Evolutionary conservation across 108 stramenopile species (phyloP).

Genomic region (Mayamaea pseudoterrestris): DNA sequence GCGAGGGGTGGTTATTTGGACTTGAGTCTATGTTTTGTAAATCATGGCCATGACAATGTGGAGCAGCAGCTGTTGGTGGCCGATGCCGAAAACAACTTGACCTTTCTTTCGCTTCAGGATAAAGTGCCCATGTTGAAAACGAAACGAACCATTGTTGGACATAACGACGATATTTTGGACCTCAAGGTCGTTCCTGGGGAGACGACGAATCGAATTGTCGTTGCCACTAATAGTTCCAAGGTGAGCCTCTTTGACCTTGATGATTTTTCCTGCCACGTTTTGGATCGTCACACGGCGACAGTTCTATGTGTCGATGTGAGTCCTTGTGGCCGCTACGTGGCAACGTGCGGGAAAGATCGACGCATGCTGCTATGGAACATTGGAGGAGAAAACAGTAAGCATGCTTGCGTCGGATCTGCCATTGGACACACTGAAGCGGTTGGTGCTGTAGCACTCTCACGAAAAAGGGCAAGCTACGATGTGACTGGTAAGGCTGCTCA

Average conservation of each 20-base stretch:
- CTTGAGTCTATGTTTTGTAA: neutral
- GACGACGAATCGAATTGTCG: conserved; percentile 50
- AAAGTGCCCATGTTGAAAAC: conserved; percentile 9
- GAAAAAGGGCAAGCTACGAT: conserved; percentile 64
- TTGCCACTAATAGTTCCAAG: conserved; percentile 91
- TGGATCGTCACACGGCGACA: conserved; percentile 90
- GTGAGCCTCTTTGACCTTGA: conserved; percentile 77
- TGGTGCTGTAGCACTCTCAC: conserved; percentile 64
- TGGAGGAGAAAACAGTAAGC: conserved; percentile 23
- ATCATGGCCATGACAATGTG: conserved; percentile 7
- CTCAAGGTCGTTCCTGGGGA: conserved; percentile 62
- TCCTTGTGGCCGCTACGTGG: conserved; percentile 80
- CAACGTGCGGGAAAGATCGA: conserved; percentile 87
- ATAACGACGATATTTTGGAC: conserved; percentile 91
- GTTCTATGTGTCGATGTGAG: conserved; percentile 86
- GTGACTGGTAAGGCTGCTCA: conserved; percentile 68
- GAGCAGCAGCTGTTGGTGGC: conserved; percentile 57
- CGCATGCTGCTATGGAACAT: conserved; percentile 73
- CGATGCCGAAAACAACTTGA: conserved; percentile 86
- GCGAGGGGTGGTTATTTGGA: conserved; percentile 56
- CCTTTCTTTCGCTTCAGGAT: conserved; percentile 39
- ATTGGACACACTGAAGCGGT: conserved; percentile 86
- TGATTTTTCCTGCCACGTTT: conserved; percentile 57
- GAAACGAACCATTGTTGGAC: conserved; percentile 77
- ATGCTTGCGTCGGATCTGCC: conserved; percentile 57